Evolutionary conservation across 306 rosid genomes (phyloP).

Genomic region (Abrus pulchellus): DNA sequence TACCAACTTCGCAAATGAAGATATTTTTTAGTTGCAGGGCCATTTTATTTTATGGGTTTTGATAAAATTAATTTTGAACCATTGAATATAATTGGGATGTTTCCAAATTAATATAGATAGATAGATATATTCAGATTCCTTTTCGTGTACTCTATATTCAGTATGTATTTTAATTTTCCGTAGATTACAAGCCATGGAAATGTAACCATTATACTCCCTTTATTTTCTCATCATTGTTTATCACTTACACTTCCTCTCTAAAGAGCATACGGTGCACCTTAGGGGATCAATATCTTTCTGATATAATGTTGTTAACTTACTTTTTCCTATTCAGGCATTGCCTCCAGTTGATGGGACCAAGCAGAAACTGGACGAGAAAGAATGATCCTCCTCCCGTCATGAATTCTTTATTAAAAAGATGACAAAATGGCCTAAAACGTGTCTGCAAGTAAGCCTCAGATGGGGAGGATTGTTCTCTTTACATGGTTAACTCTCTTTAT

Average conservation of each 20-base stretch:
- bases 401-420: conserved; percentile 9
- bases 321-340: conserved; percentile 50
- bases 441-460: conserved; percentile 11
- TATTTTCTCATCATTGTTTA: conserved; percentile 24
- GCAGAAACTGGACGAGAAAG: conserved; percentile 47
- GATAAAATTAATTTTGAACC: too few relatives aligned
- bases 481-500: background rate
- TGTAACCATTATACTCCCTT: background rate
- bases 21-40: background rate
- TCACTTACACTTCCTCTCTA: background rate
- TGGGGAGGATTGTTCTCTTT: conserved; percentile 32
- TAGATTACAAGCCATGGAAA: background rate
- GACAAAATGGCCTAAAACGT: background rate
- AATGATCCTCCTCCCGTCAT: conserved; percentile 35
- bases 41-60: too few relatives aligned
- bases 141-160: conserved; percentile 15
- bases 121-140: too few relatives aligned
- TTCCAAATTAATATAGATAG: too few relatives aligned
- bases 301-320: conserved; percentile 17
- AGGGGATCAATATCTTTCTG: conserved; percentile 9
- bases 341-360: conserved; percentile 52
- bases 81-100: too few relatives aligned
- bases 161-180: conserved; percentile 22
- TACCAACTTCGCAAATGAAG: background rate
- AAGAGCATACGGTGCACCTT: background rate